phyloP scores from a whole-genome alignment of 805 yeast species.

The Saturnispora galanensis region DNA sequence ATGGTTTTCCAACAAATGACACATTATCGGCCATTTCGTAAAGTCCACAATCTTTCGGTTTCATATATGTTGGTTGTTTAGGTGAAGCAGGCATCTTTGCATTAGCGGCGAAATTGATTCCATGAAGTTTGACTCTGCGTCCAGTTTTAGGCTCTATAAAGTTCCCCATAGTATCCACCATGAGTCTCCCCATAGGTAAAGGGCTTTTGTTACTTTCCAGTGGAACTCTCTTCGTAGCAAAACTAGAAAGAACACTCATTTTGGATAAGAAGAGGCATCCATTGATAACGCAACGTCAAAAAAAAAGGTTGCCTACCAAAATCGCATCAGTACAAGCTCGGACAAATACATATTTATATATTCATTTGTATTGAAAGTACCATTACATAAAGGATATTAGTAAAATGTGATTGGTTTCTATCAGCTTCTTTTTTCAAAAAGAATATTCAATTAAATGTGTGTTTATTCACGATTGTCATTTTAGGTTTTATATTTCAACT shows the following conservation, averaged over 20 bases:
- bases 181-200: constrained; percentile 16
- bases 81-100: constrained; percentile 64
- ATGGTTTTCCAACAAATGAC: constrained; percentile 78
- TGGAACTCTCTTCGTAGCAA: background rate
- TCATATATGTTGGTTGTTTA: constrained; percentile 29
- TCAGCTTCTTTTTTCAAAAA: too few relatives aligned
- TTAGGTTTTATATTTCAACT: too few relatives aligned
- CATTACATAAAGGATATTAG: too few relatives aligned
- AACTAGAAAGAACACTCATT: constrained; percentile 1
- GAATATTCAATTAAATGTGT: too few relatives aligned
- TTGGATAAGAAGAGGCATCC: too few relatives aligned
- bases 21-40: constrained; percentile 61
- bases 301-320: too few relatives aligned
- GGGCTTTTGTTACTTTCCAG: background rate
- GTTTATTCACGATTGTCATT: too few relatives aligned
- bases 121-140: constrained; percentile 56
- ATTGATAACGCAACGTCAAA: background rate
- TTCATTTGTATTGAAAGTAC: too few relatives aligned
- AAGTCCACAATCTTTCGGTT: constrained; percentile 36
- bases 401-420: too few relatives aligned
- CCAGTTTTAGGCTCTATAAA: constrained; percentile 45
- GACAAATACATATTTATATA: too few relatives aligned
- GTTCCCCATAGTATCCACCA: constrained; percentile 40
- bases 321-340: too few relatives aligned
- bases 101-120: constrained; percentile 72